Evolutionary conservation across 192 early-diverging fungal genomes (phyloP).

Genomic region (Chytriomyces confervae): DNA sequence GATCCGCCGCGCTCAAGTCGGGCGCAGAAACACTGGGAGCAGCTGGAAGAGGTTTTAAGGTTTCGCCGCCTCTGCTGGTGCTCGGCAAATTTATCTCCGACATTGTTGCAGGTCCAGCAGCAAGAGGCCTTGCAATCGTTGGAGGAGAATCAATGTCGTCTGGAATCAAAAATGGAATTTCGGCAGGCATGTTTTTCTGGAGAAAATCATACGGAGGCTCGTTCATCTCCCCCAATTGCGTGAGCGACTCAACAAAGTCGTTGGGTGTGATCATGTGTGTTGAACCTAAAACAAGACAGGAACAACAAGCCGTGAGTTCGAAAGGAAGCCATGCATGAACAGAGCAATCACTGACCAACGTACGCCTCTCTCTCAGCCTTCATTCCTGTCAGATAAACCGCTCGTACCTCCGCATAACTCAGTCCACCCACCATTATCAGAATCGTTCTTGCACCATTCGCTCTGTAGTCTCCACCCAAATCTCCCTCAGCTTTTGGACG

Average conservation of each 20-base stretch:
- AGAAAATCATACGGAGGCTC: constrained; percentile 1
- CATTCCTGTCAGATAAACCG: constrained; percentile 18
- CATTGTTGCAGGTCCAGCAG: no score
- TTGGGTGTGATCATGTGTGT: constrained; percentile 13
- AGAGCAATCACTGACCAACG: constrained; percentile 23
- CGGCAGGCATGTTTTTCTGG: neutral
- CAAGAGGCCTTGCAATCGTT: no score
- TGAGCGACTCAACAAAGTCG: constrained; percentile 5
- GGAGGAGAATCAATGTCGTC: no score
- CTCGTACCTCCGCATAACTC: constrained; percentile 29
- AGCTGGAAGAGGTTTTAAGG: no score
- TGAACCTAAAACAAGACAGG: constrained; percentile 1
- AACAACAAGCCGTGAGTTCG: neutral
- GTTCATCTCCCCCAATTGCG: neutral
- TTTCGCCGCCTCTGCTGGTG: no score
- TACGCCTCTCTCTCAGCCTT: constrained; percentile 27
- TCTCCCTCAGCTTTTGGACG: constrained; percentile 13
- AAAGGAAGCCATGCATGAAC: neutral
- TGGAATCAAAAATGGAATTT: neutral
- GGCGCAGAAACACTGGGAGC: no score
- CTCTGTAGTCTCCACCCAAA: constrained; percentile 28
- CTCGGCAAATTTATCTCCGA: no score
- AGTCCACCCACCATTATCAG: constrained; percentile 29
- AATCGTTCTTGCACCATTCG: constrained; percentile 27
- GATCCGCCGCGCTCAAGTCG: no score